These are phyloP conservation scores for Neurospora sp. DNA, from an alignment of 495 filamentous ascomycete species.

Conservation along the genomic window DNA sequence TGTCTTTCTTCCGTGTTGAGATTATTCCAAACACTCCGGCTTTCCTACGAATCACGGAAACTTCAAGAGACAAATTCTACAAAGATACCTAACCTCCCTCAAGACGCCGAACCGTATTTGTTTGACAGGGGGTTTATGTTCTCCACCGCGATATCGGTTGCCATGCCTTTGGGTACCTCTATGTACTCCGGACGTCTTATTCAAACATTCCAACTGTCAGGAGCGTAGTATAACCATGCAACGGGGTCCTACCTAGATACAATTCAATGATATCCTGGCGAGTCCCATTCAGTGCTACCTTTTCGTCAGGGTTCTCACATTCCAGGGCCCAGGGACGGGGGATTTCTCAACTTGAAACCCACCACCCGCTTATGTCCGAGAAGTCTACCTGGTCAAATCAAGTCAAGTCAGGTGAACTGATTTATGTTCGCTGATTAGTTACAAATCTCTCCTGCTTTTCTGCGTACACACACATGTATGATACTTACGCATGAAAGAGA, in stretches of 20 bases:
- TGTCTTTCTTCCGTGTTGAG: neutral
- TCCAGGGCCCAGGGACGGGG: neutral
- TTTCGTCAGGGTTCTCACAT: neutral
- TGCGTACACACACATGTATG: neutral
- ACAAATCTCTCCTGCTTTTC: neutral
- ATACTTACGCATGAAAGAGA: neutral
- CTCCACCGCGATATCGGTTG: too few species aligned
- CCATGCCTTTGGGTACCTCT: too few species aligned
- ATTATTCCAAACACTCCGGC: neutral
- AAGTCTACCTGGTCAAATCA: neutral
- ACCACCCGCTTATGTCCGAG: neutral
- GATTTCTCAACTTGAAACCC: neutral
- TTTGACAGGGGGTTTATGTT: neutral
- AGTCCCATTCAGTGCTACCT: neutral
- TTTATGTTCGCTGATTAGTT: neutral
- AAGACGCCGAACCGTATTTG: too few species aligned
- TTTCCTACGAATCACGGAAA: neutral
- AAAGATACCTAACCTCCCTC: neutral
- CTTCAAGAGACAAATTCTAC: neutral
- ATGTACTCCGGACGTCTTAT: too few species aligned
- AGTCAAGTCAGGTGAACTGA: neutral
- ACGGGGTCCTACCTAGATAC: neutral
- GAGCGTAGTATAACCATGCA: neutral
- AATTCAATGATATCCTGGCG: neutral
- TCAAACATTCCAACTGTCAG: neutral